Base-by-base conservation (phyloP, 805 yeast genomes). In the Zygosaccharomyces pseudorouxii region DNA sequence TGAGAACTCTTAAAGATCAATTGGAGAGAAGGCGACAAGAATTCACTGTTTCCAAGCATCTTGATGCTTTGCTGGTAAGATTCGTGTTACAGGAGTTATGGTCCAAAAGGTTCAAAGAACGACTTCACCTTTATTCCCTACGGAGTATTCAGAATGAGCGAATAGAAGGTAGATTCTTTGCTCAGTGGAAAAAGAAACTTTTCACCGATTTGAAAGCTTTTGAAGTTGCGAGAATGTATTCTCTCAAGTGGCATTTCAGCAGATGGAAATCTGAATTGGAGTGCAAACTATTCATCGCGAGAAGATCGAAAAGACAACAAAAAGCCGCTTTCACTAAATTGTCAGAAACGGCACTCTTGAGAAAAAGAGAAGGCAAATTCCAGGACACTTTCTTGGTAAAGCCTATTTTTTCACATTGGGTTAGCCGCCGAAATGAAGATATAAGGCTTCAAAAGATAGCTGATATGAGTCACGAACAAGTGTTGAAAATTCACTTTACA, bases 101-200 rank as follows among this genome's bases (percentile, higher is more conserved):
- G 68, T 22, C 16, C 9, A 55, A 49, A 40, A 51, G 62, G 33
- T 57, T 55, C 25, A 22, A 49, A 31, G 57, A 59, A 27, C 52
- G 38, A 6, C 29, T 53, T 5, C 49, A 49, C 31, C 38, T 42
- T 11, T 55, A 56, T 45, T 46, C 55, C 2, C 42, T 53, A 12
- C 33, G 44, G 22, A 44, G 30, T 11, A 51, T 52, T 1, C 38
- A 42, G 10, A 48, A 49, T 12, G 47, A 54, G 14, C 43, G 37
- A 6, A 14, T 45, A 5, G 40, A 41, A n/a, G 28, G 20, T 12
- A 45, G 47, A 12, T 45, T 38, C 12, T 38, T 54, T 2, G 25
- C 8, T 10, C 19, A 33, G 1, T 52, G 62, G 56, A 48, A 50
- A 18, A 49, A 33, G 18, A 30, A 25, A 4, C 29, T 53, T 4